These are phyloP conservation scores for Aspergillus homomorphus DNA, from an alignment of 495 filamentous ascomycete genomes.

Conservation along the genomic window DNA sequence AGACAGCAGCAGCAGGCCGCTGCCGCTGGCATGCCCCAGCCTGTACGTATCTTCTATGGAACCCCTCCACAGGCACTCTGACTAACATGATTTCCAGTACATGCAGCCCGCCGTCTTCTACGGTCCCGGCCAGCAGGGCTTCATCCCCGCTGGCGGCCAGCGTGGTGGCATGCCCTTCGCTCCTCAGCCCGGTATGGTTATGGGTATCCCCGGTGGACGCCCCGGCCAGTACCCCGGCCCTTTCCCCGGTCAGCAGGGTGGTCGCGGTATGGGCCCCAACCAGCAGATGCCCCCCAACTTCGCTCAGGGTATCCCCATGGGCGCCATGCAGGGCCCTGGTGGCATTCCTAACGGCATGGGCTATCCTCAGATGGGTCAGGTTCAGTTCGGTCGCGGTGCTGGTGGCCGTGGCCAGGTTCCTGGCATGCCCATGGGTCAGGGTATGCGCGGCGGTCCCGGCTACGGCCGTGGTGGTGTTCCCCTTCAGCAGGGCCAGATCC, in stretches of 20 bases:
- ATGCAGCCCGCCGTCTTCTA: conserved; percentile 89
- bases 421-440: conserved; percentile 65
- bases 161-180: conserved; percentile 85
- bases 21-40: conserved; percentile 84
- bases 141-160: conserved; percentile 64
- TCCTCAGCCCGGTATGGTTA: conserved; percentile 72
- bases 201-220: conserved; percentile 76
- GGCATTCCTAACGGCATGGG: conserved; percentile 54
- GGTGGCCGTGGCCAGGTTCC: conserved; percentile 74
- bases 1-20: conserved; percentile 97
- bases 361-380: conserved; percentile 61
- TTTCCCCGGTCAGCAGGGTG: conserved; percentile 77
- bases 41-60: conserved; percentile 43
- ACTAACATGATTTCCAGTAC: conserved; percentile 36
- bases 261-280: conserved; percentile 70
- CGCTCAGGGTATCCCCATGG: conserved; percentile 71
- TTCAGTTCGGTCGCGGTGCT: conserved; percentile 63
- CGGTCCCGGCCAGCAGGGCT: conserved; percentile 79
- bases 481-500: conserved; percentile 46
- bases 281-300: conserved; percentile 83
- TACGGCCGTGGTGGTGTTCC: conserved; percentile 49
- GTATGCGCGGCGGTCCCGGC: conserved; percentile 69
- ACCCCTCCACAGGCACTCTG: neutral
- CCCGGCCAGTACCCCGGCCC: conserved; percentile 78
- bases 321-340: conserved; percentile 63